Conservation (phyloP, 2,329 filamentous ascomycete genomes). For the Sphaerulina musiva region DNA sequence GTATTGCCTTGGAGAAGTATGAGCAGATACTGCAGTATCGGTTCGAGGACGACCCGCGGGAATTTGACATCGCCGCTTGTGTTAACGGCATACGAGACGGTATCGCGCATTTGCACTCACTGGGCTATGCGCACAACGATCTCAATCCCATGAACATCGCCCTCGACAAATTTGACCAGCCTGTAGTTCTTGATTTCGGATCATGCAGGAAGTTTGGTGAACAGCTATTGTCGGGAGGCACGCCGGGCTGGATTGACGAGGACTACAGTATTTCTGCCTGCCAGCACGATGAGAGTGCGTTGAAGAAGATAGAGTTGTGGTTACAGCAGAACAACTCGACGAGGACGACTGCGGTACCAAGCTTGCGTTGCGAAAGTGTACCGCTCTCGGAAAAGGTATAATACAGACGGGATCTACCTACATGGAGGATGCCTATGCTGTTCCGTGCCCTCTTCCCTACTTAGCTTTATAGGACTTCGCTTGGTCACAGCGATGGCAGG, state of each 20-base stretch:
- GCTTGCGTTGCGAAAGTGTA: too few species aligned
- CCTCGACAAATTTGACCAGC: background rate
- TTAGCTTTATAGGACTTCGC: too few species aligned
- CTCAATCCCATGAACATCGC: too few species aligned
- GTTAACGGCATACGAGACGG: conserved; percentile 1
- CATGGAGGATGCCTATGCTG: too few species aligned
- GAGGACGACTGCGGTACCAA: too few species aligned
- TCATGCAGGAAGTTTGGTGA: conserved; percentile 8
- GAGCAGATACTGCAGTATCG: background rate
- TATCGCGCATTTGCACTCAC: background rate
- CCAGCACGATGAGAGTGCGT: conserved; percentile 6
- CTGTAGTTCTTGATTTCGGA: background rate
- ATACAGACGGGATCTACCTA: too few species aligned
- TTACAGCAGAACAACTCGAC: background rate
- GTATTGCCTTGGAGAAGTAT: too few species aligned
- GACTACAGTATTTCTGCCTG: conserved; percentile 7
- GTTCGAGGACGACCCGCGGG: background rate
- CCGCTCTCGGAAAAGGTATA: too few species aligned
- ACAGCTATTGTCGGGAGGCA: conserved; percentile 7
- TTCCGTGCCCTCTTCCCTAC: too few species aligned
- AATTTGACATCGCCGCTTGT: background rate
- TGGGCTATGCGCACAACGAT: too few species aligned
- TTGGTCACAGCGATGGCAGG: too few species aligned
- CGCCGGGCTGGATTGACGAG: conserved; percentile 11
- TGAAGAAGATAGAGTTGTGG: conserved; percentile 6